Base-by-base conservation (phyloP, 2,329 filamentous ascomycete genomes). In the Nemania sp. region DNA sequence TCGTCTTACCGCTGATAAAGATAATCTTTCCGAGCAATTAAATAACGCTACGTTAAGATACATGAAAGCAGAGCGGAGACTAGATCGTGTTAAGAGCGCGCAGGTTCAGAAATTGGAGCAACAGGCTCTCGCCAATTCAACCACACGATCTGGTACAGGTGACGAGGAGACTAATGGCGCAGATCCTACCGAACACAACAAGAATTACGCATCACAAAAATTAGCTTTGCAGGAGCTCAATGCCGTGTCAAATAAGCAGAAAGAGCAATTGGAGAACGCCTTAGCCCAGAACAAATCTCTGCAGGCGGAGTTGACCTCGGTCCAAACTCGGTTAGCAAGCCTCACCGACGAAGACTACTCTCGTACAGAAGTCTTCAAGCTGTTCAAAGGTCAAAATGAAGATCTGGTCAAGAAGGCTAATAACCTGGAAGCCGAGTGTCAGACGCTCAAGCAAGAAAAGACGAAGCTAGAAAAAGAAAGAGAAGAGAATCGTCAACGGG, bases 361-460 rank as follows among this genome's bases (percentile, higher is more conserved):
- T 34, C 86, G 91, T 52, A 96, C 91, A 4, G 91, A 97, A 64
- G 80, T 96, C 3, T 99, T 96, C 80, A 97, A 96, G 73, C 85
- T 89, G 58, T 82, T 97, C 67, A 95, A 92, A 73, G 82, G 82
- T 20, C 91, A 97, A 65, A 90, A 95, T 64, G 94, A 97, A 66
- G 93, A 97, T 64, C 83, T 96, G 7, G 91, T 97, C 63, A 93
- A 90, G 70, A 86, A 91, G 31, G 86, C 96, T 66, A 99, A 99
- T 70, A 86, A 93, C 64, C 75, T 97, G 12, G 93, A 97, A 72
- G 91, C 91, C 3, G 89, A 86, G 11, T 97, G 97, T 70, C 86
- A 88, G 55, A 86, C 91, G 61, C 72, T 97, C 24, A 85, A 88
- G 30, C 89, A 96, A 69, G 91, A 96, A 66, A 87, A 89, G 5